Base-by-base conservation (phyloP, 2,329 filamentous ascomycete species). In the Colletotrichum noveboracense region DNA sequence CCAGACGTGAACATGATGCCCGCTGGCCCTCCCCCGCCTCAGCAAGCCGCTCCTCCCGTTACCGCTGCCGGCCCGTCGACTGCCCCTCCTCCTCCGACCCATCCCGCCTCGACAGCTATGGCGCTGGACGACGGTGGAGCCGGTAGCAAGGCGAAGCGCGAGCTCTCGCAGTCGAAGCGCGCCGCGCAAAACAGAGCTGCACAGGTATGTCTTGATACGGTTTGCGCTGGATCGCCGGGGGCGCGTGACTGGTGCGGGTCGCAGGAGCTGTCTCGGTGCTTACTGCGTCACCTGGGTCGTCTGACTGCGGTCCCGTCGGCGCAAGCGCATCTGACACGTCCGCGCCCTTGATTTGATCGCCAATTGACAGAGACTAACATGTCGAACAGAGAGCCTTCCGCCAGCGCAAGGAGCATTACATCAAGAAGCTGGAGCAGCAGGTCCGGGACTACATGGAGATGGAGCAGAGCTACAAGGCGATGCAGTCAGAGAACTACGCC, bases 391-490 rank as follows among this genome's bases (percentile, higher is more conserved):
- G 97, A 83, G 97, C 97, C 56, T 99, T 99, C 86, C 95, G 97
- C 56, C 96, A 98, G 86, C 94, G 97, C 77, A 99, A 99, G 84
- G 97, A 99, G 86, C 95, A 95, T 61, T 98, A 99, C 84, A 99
- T 99, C 85, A 98, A 98, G 88, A 97, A 98, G 84, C 91, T 99
- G 8, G 97, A 99, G 85, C 94, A 97, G 82, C 95, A 98, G 83
- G 95, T 98, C 67, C 93, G 95, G 80, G 95, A 97, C 34, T 94
- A 92, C 78, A 90, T 92, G 79, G 90, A 92, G 21, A 91, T 98
- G 85, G 94, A 96, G 79, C 91, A 94, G 77, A 92, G 91, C 71
- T 95, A 92, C 85, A 97, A 98, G 84, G 87, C 90, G n/a, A 87
- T 98, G 30, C 95, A 98, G 82, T 89, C 91, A 32, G 96, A 99